A percentile compares a stretch with the other conserved stretches of the same genome.
Conservation (phyloP, 2,329 filamentous ascomycete genomes). For the Fusarium clavum region DNA sequence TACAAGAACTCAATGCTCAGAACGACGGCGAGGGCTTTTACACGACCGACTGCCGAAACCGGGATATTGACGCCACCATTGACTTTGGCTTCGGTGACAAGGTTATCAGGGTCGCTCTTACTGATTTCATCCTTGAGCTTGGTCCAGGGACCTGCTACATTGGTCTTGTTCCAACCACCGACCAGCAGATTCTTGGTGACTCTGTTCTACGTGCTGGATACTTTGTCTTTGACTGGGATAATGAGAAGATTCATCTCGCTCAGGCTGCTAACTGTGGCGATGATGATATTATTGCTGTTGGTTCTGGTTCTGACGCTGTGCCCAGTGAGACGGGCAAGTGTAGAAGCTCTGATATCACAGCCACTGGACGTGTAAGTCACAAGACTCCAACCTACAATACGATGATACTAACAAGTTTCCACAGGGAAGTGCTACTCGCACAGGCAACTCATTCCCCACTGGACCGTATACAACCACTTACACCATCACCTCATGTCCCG, state of each 20-base stretch:
- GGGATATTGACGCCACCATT: slow-evolving; percentile 54
- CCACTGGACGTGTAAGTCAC: slow-evolving; percentile 19
- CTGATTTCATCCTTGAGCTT: slow-evolving; percentile 63
- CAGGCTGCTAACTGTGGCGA: slow-evolving; percentile 57
- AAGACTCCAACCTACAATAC: not conserved
- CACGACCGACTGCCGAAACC: slow-evolving; percentile 57
- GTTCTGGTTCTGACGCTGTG: slow-evolving; percentile 50
- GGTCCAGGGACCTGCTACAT: slow-evolving; percentile 55
- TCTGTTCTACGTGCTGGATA: slow-evolving; percentile 58
- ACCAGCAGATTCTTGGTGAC: slow-evolving; percentile 59
- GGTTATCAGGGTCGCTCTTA: slow-evolving; percentile 56
- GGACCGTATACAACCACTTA: slow-evolving; percentile 44
- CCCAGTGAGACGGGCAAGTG: slow-evolving; percentile 53
- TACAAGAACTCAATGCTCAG: slow-evolving; percentile 56
- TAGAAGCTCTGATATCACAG: slow-evolving; percentile 45
- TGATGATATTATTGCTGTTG: slow-evolving; percentile 53
- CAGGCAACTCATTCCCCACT: slow-evolving; percentile 25
- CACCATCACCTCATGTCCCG: slow-evolving; percentile 46
- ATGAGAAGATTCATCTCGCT: slow-evolving; percentile 55
- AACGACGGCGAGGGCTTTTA: slow-evolving; percentile 58
- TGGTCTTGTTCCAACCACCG: slow-evolving; percentile 55
- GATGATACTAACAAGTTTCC: not conserved
- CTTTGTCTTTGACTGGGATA: slow-evolving; percentile 61
- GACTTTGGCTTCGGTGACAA: slow-evolving; percentile 61
- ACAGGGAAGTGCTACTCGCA: slow-evolving; percentile 19